A percentile compares a stretch with the other conserved stretches of the same genome.
Evolutionary conservation across 345 rosid genomes (phyloP).

Genomic region (Heritiera littoralis): DNA sequence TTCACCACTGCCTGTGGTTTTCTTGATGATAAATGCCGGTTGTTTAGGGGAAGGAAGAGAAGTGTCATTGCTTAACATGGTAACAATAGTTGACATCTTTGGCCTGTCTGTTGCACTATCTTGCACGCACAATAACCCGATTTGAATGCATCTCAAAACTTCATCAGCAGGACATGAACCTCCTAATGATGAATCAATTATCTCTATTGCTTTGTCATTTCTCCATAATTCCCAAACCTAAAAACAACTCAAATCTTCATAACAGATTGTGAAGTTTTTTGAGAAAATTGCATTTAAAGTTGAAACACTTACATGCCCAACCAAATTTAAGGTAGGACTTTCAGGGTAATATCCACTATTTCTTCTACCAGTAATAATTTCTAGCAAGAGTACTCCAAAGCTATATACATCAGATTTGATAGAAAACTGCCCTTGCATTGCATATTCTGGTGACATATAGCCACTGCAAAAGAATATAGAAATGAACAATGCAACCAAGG

Average conservation of each 20-base stretch:
- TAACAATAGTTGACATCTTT: conserved; percentile 47
- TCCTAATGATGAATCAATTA: conserved; percentile 38
- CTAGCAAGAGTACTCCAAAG: conserved; percentile 59
- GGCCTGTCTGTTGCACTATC: conserved; percentile 48
- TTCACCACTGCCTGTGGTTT: conserved; percentile 18
- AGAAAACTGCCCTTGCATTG: conserved; percentile 60
- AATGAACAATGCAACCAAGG: too few relatives aligned
- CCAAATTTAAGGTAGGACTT: conserved; percentile 30
- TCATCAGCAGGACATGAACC: conserved; percentile 23
- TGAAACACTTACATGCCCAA: conserved; percentile 50
- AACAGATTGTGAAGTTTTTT: not conserved
- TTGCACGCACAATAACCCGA: conserved; percentile 67
- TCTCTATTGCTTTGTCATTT: conserved; percentile 33
- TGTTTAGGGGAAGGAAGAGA: conserved; percentile 44
- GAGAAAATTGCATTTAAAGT: too few relatives aligned
- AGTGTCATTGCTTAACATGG: conserved; percentile 42
- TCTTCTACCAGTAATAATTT: conserved; percentile 53
- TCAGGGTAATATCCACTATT: conserved; percentile 33
- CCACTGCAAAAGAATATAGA: conserved; percentile 40
- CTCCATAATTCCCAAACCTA: conserved; percentile 59
- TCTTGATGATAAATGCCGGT: conserved; percentile 44
- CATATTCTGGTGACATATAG: conserved; percentile 77
- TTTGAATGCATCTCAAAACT: conserved; percentile 48
- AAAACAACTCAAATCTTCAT: not conserved
- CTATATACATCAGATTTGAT: conserved; percentile 67